Base-by-base conservation (phyloP, 768 basidiomycete species). In the Amanita rimosa region DNA sequence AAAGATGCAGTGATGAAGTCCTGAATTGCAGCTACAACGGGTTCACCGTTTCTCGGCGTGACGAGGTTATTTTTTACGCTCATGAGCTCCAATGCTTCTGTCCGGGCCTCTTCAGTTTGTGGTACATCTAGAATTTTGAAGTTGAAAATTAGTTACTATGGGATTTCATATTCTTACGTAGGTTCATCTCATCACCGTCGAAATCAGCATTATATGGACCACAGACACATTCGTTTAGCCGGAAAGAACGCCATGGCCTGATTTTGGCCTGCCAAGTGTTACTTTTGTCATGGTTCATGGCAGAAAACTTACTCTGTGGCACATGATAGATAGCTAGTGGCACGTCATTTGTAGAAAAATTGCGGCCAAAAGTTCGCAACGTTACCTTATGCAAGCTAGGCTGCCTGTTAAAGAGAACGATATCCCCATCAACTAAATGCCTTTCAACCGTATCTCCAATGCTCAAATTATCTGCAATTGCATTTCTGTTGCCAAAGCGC, bases 121-220 rank as follows among this genome's bases (percentile, higher is more conserved):
- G 96, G 96, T 1, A 99, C 91, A 65, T 99, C 94, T 98, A 53
- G 6, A 17, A 48, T 31, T 17, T 7, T 40, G 17, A 52, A 38
- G 47, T 26, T 21, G 6, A 42, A 26, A 51, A 38, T 49, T 26
- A 52, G 40, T 41, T 22, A 42, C 54, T 34, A 33, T 13, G 33
- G 26, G 19, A 14, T 45, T 22, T 24, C 33, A 11, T 52, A 40
- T 24, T 62, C 89, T 58, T 59, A 94, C 95, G 96, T 58, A 99
- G 70, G 67, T 99, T 99, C 96, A 99, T 99, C 64, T 99, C 96
- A 62, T 99, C 96, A 53, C 96, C 96, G 62, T 99, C 96, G 55
- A 99, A 99, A 72, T 99, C 96, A 43, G 96, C 96, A 60, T 97
- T 97, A 67, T 97, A 98, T 6, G 96, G 96, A 41, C 90, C 93